Conservation (phyloP, 2,329 filamentous ascomycete genomes). For the Ceratocystis cubensis region DNA sequence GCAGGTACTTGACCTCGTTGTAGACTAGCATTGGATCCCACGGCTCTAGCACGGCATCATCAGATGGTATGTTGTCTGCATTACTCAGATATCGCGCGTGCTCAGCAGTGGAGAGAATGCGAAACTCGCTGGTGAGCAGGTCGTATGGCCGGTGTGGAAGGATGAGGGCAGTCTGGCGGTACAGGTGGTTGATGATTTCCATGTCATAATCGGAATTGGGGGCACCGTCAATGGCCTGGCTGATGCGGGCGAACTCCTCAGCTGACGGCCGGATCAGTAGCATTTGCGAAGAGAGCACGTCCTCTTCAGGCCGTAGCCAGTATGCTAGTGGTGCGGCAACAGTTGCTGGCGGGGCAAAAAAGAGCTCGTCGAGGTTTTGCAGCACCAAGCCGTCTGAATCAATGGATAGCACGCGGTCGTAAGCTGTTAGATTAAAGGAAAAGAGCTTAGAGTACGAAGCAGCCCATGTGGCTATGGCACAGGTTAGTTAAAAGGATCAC, state of each 20-base stretch:
- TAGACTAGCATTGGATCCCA: slow-evolving; percentile 46
- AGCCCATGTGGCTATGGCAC: slow-evolving; percentile 45
- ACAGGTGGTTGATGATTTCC: slow-evolving; percentile 53
- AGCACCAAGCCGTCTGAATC: slow-evolving; percentile 54
- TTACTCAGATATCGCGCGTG: slow-evolving; percentile 34
- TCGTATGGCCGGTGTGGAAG: slow-evolving; percentile 52
- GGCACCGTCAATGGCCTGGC: slow-evolving; percentile 23
- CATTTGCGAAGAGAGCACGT: slow-evolving; percentile 46
- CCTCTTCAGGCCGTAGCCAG: slow-evolving; percentile 46
- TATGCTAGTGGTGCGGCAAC: slow-evolving; percentile 61
- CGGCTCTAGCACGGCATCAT: slow-evolving; percentile 30
- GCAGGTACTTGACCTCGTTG: slow-evolving; percentile 51
- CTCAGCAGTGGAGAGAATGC: slow-evolving; percentile 31
- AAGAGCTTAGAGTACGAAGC: slow-evolving; percentile 55
- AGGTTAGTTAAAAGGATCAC: background rate
- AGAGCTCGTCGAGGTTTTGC: slow-evolving; percentile 56
- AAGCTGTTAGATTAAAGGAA: slow-evolving; percentile 54
- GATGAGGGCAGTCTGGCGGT: slow-evolving; percentile 44
- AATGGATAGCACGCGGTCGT: slow-evolving; percentile 36
- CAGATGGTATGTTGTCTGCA: slow-evolving; percentile 29
- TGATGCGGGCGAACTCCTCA: slow-evolving; percentile 35
- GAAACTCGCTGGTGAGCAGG: slow-evolving; percentile 49
- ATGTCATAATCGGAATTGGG: slow-evolving; percentile 42
- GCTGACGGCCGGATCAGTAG: slow-evolving; percentile 49
- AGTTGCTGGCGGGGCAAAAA: slow-evolving; percentile 47